Evolutionary conservation across 257 asterid species (phyloP), one percentile per base, ranked within the genome.

Genomic region (Linaria vulgaris): DNA sequence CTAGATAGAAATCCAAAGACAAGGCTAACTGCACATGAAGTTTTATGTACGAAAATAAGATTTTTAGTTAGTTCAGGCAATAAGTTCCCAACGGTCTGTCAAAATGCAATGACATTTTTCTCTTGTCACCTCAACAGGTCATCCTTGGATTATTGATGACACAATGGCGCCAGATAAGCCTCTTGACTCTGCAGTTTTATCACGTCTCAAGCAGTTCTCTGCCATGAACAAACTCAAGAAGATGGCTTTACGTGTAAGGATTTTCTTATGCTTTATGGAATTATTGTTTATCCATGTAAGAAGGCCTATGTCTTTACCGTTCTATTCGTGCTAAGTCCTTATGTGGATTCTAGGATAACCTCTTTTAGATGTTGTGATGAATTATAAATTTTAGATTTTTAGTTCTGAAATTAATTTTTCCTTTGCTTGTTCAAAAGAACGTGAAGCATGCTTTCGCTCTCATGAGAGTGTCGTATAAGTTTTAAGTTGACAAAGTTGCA

Each of bases 201-300:
- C 96, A 55, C 96, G 96, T 68, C 86, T 88, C 34, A 88, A 88
- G 74, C 96, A 88, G 79, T 88, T 88, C 73, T 88, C 96, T 72
- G 96, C 88, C 59, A 88, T 88, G 96, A 88, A 87, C 75, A 87
- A 77, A 80, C 84, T 87, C 59, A 87, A 87, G 83, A 87, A 83
- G 77, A 86, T 86, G 95, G 95, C 95, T 76, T 72, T 86, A 65
- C 91, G 91, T 49, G 95, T 86, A 52, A 22, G 58, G 30, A 52
- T 11, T 10, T 23, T 21, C 23, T 52, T 21, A n/a, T 0, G 19
- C 17, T 22, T 52, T 52, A 34, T 34, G 41, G 41, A 34, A 34
- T 34, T 34, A 7, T 27, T 27, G 34, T n/a, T n/a, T n/a, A n/a
- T 3, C 34, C 34, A 27, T 27, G 34, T 3, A 34, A 3, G 10